Evolutionary conservation across 306 rosid species (phyloP).

Genomic region (Rubus idaeus): DNA sequence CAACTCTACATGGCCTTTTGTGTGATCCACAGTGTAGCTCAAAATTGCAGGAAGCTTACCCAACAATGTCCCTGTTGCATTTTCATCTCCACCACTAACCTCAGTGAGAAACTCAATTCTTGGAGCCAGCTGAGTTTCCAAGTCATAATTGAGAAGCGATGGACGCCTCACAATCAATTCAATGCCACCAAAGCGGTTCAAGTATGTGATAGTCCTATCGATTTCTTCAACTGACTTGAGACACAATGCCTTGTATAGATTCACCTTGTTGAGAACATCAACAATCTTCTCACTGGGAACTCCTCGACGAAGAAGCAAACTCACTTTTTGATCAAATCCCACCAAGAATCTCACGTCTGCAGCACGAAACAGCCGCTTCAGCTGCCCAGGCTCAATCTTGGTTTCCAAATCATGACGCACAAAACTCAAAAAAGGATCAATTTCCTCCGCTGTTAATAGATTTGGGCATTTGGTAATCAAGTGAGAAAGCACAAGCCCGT

Average conservation of each 20-base stretch:
- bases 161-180: conserved; percentile 62
- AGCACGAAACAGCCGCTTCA: conserved; percentile 40
- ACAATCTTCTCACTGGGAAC: conserved; percentile 48
- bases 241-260: conserved; percentile 57
- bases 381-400: conserved; percentile 42
- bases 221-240: conserved; percentile 57
- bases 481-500: conserved; percentile 34
- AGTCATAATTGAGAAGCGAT: conserved; percentile 46
- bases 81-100: conserved; percentile 62
- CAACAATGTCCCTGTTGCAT: conserved; percentile 41
- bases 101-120: conserved; percentile 40
- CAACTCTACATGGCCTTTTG: conserved; percentile 49
- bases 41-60: conserved; percentile 50
- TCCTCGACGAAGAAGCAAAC: conserved; percentile 47
- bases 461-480: conserved; percentile 43
- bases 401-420: conserved; percentile 48
- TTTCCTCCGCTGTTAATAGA: conserved; percentile 43
- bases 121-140: conserved; percentile 58
- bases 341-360: conserved; percentile 37
- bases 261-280: conserved; percentile 56
- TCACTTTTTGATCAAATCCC: conserved; percentile 57
- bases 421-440: conserved; percentile 48
- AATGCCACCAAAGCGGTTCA: conserved; percentile 56
- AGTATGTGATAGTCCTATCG: conserved; percentile 37
- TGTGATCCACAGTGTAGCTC: conserved; percentile 58